Evolutionary conservation across 768 basidiomycete genomes (phyloP), one percentile per base, ranked within the genome.

Genomic region (Agrocybe pediades): DNA sequence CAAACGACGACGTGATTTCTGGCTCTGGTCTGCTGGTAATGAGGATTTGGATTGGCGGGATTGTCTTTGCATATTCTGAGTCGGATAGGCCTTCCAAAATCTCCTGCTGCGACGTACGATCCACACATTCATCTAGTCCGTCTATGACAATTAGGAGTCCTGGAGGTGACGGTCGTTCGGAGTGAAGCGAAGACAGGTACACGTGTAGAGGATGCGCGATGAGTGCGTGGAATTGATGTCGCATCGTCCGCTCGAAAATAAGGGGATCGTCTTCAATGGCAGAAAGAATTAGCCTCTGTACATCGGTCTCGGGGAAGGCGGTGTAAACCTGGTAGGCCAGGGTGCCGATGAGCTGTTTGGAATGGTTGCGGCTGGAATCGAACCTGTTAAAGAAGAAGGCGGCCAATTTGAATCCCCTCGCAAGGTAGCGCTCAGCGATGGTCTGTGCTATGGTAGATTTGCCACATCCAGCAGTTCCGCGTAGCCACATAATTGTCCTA

Each of bases 381-480:
- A 25, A 29, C 13, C 53, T 26, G 15, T 42, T 54, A 50, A 62
- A 42, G 55, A 36, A 62, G 42, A 62, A 60, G 23, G 47, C 44
- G 23, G 49, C 61, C 2, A 42, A 48, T 15, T 58, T 41, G 21
- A 11, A 27, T 1, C 41, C 45, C 0, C 13, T 17, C n/a, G 46
- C 40, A 13, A 19, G 17, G 30, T 43, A 53, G 17, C 26, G 13
- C 15, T 58, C 54, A 23, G 58, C 56, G 11, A 62, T 40, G 2
- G 33, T 51, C 25, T 62, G 60, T 7, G 52, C 47, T 6, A 62
- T 54, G 9, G 60, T 48, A 1, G 62, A 58, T 46, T 63, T 63
- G 9, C 62, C 62, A 20, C 46, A 45, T 5, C 62, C 62, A 5
- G 52, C 62, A 2, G 52, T 41, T 6, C 62, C 62, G 23, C 53